Conservation (phyloP, 305 asterid species). For the Solanum aculeatissimum region DNA sequence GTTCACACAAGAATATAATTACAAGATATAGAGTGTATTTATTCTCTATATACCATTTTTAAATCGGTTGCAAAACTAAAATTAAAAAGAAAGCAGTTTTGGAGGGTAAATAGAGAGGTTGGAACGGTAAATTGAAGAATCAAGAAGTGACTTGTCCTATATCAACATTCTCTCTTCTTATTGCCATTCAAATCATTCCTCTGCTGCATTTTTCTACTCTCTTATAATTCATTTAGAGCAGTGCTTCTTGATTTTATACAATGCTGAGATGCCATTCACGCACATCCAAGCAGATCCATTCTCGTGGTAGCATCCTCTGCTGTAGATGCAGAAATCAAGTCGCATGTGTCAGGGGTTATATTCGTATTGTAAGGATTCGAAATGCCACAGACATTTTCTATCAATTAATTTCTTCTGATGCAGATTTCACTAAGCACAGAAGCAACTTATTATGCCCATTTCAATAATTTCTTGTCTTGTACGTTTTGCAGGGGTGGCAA, state of each 20-base stretch:
- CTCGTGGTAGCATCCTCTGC: background rate
- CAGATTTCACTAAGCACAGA: background rate
- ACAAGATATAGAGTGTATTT: too few species aligned
- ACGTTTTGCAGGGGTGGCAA: too few species aligned
- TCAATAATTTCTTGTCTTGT: too few species aligned
- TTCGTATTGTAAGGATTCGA: background rate
- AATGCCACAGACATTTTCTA: background rate
- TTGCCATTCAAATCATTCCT: background rate
- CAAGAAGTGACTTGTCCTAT: background rate
- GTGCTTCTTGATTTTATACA: background rate
- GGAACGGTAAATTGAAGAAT: background rate
- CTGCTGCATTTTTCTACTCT: background rate
- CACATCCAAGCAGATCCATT: background rate
- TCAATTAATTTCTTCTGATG: background rate
- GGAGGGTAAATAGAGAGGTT: background rate
- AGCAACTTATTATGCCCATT: background rate
- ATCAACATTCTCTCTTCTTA: background rate
- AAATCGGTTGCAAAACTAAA: background rate
- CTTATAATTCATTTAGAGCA: background rate
- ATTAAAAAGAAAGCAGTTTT: background rate
- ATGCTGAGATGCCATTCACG: background rate
- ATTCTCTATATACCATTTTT: background rate
- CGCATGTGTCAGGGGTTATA: background rate
- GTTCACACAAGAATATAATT: too few species aligned
- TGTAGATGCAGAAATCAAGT: background rate